A percentile compares a stretch with the other conserved stretches of the same genome.
Conservation (phyloP, 1,284 basidiomycete genomes). For the Tilletia caries region DNA sequence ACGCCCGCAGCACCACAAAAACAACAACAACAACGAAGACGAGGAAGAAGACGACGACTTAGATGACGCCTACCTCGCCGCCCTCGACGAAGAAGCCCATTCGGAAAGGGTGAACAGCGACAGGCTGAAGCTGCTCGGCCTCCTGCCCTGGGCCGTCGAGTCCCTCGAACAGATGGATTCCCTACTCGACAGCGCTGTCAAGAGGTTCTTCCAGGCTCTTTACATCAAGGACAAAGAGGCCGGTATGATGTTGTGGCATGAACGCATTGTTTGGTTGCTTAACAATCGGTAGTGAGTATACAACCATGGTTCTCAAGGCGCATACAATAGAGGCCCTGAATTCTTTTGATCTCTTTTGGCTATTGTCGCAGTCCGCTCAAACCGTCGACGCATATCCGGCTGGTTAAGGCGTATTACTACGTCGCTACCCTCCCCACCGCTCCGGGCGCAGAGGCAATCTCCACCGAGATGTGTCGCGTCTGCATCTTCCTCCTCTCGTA, state of each 20-base stretch:
- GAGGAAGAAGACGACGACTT: neutral
- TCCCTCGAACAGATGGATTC: neutral
- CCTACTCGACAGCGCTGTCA: neutral
- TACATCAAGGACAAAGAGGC: neutral
- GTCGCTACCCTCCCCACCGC: neutral
- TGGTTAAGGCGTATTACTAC: neutral
- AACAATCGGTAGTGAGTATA: neutral
- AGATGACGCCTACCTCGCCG: neutral
- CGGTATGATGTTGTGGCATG: neutral
- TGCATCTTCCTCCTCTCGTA: constrained; percentile 4
- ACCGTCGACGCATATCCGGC: neutral
- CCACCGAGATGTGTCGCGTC: neutral
- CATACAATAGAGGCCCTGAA: too few relatives aligned
- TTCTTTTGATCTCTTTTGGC: too few relatives aligned
- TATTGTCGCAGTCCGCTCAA: neutral
- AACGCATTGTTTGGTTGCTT: neutral
- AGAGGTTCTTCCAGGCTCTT: neutral
- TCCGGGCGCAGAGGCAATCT: neutral
- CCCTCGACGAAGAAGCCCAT: neutral
- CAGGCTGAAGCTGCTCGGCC: neutral
- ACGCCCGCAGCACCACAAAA: too few relatives aligned
- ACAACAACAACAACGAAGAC: too few relatives aligned
- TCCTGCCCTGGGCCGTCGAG: neutral
- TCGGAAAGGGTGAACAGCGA: neutral
- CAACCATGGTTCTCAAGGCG: neutral